Conservation (phyloP, 2,329 filamentous ascomycete species). For the Aureobasidium lini region DNA sequence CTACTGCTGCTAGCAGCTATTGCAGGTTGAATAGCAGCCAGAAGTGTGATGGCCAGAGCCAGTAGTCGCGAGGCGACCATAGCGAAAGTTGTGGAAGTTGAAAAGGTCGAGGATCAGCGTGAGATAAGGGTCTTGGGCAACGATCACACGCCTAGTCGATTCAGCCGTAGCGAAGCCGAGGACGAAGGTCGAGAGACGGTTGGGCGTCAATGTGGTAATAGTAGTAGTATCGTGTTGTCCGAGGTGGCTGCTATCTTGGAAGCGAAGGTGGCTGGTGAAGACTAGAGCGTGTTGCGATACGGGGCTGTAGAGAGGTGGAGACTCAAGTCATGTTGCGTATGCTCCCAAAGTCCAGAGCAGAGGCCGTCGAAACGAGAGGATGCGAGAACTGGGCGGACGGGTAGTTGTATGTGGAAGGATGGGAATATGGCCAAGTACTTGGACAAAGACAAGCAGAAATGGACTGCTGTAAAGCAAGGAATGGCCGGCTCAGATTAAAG, state of each 20-base stretch:
- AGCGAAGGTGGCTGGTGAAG: constrained; percentile 8
- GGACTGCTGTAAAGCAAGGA: not conserved
- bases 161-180: not conserved
- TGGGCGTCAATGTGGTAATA: not conserved
- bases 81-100: not conserved
- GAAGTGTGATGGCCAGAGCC: constrained; percentile 17
- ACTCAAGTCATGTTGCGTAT: not conserved
- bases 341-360: not conserved
- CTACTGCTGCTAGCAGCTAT: constrained; percentile 13
- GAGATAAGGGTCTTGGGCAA: not conserved
- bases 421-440: constrained; percentile 6
- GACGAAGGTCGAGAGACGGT: not conserved
- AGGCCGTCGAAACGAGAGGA: not conserved
- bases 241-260: not conserved
- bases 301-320: not conserved
- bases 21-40: constrained; percentile 19
- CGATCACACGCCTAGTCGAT: not conserved
- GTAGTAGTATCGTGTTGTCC: not conserved
- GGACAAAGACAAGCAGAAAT: constrained; percentile 3
- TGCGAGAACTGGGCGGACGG: not conserved
- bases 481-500: not conserved
- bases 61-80: constrained; percentile 23
- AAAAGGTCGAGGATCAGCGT: not conserved
- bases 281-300: not conserved
- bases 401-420: not conserved